Percentiles rank a stretch among this genome's conserved stretches.
phyloP scores from a whole-genome alignment of 2,329 filamentous ascomycete species.

The Cercospora sp. region DNA sequence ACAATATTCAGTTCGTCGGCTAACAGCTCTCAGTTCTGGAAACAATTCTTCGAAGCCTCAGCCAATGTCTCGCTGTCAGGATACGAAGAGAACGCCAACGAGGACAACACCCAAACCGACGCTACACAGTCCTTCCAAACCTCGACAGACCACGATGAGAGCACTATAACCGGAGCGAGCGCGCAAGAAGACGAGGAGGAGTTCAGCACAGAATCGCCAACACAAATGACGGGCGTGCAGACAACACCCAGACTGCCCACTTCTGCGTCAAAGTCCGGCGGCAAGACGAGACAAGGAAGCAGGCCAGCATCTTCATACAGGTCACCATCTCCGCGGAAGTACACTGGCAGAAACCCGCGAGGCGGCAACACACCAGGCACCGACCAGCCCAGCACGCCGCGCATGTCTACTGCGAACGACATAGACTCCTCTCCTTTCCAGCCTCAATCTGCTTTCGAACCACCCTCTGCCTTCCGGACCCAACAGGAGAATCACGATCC shows the following conservation, averaged over 20 bases:
- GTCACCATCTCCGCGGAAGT: slow-evolving; percentile 41
- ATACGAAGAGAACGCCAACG: slow-evolving; percentile 78
- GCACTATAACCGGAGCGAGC: slow-evolving; percentile 39
- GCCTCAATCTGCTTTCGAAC: slow-evolving; percentile 44
- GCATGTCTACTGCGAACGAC: slow-evolving; percentile 22
- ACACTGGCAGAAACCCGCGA: slow-evolving; percentile 44
- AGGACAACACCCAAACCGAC: slow-evolving; percentile 48
- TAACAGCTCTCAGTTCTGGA: slow-evolving; percentile 75
- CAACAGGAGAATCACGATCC: slow-evolving; percentile 61
- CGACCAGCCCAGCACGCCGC: slow-evolving; percentile 36
- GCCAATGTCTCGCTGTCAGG: slow-evolving; percentile 95
- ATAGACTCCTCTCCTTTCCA: slow-evolving; percentile 53
- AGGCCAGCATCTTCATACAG: slow-evolving; percentile 28
- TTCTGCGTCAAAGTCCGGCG: slow-evolving; percentile 35
- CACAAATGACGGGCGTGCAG: slow-evolving; percentile 47
- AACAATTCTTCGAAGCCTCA: slow-evolving; percentile 98
- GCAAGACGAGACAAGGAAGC: slow-evolving; percentile 31
- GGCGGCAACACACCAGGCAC: slow-evolving; percentile 24
- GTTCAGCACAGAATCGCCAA: slow-evolving; percentile 65
- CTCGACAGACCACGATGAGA: slow-evolving; percentile 31
- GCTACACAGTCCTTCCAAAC: slow-evolving; percentile 34
- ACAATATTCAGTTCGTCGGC: neutral
- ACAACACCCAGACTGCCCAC: slow-evolving; percentile 61
- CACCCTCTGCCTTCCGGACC: slow-evolving; percentile 35
- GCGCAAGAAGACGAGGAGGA: slow-evolving; percentile 48